Conservation (phyloP, 306 rosid species). For the Castanea crenata region DNA sequence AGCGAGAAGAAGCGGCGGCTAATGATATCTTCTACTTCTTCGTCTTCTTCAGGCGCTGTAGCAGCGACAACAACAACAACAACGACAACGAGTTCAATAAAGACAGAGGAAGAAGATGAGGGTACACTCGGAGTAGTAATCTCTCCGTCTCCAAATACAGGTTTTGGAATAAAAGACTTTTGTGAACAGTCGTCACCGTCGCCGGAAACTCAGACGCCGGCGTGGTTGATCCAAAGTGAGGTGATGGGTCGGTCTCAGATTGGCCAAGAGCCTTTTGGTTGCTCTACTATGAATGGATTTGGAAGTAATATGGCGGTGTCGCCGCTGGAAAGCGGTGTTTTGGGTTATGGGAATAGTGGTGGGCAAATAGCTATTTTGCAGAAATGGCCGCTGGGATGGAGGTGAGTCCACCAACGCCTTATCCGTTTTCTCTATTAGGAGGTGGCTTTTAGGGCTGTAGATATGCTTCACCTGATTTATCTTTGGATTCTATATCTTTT, state of each 20-base stretch:
- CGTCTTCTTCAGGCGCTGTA: slow-evolving; percentile 41
- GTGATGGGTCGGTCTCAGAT: slow-evolving; percentile 1
- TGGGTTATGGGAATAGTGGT: slow-evolving; percentile 10
- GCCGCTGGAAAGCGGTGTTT: slow-evolving; percentile 19
- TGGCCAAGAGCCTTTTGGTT: slow-evolving; percentile 18
- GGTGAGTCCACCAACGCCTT: slow-evolving; percentile 60
- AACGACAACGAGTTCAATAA: slow-evolving; percentile 5
- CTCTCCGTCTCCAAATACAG: slow-evolving; percentile 46
- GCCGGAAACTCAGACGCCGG: slow-evolving; percentile 11
- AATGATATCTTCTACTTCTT: slow-evolving; percentile 31
- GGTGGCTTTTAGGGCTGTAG: slow-evolving; percentile 53
- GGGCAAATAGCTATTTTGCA: slow-evolving; percentile 33
- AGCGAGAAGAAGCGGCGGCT: slow-evolving; percentile 49
- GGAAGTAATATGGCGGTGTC: not conserved
- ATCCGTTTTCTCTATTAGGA: slow-evolving; percentile 84
- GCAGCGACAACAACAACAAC: not conserved
- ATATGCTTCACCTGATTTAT: slow-evolving; percentile 32
- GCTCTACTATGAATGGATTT: not conserved
- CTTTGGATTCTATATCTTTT: slow-evolving; percentile 32
- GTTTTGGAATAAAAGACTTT: slow-evolving; percentile 38
- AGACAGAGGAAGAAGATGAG: slow-evolving; percentile 55
- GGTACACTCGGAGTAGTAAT: slow-evolving; percentile 3
- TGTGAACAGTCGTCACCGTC: slow-evolving; percentile 25
- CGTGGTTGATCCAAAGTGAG: slow-evolving; percentile 33
- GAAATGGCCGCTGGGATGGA: slow-evolving; percentile 53